These are phyloP conservation scores for Russula sp. DNA, from an alignment of 768 basidiomycete species.

Conservation along the genomic window DNA sequence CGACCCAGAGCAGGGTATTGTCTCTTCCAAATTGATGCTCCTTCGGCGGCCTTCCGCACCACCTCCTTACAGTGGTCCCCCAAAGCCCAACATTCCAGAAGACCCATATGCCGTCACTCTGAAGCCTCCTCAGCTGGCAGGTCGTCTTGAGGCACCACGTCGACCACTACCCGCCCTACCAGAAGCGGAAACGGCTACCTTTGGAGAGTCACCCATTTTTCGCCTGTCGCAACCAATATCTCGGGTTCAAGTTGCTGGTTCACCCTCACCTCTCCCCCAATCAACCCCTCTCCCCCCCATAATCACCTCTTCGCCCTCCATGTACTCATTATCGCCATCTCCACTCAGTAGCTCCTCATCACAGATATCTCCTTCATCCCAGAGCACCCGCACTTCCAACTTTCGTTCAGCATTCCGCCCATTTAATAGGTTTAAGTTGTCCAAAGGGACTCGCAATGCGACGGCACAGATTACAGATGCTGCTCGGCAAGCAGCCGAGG, in stretches of 20 bases:
- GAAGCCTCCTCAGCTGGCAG: neutral
- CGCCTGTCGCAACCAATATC: neutral
- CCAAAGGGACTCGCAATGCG: constrained; percentile 2
- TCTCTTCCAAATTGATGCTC: neutral
- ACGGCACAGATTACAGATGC: neutral
- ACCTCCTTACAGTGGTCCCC: neutral
- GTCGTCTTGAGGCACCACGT: neutral
- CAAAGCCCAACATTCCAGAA: neutral
- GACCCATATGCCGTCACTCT: neutral
- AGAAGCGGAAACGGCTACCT: neutral
- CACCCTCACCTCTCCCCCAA: neutral
- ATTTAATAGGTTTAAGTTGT: neutral
- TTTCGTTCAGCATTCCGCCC: constrained; percentile 7
- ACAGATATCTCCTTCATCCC: neutral
- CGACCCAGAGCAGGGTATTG: neutral
- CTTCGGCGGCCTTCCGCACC: neutral
- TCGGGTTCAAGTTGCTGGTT: neutral
- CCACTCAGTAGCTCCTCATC: neutral
- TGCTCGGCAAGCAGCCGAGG: neutral
- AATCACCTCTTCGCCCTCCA: neutral
- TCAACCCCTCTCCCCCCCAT: neutral
- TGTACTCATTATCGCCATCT: neutral
- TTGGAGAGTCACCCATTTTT: neutral
- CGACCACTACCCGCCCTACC: neutral
- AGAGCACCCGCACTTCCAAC: neutral